Evolutionary conservation across 805 yeast genomes (phyloP), one percentile per base, ranked within the genome.

Genomic region (Ogataea nitratoaversa): DNA sequence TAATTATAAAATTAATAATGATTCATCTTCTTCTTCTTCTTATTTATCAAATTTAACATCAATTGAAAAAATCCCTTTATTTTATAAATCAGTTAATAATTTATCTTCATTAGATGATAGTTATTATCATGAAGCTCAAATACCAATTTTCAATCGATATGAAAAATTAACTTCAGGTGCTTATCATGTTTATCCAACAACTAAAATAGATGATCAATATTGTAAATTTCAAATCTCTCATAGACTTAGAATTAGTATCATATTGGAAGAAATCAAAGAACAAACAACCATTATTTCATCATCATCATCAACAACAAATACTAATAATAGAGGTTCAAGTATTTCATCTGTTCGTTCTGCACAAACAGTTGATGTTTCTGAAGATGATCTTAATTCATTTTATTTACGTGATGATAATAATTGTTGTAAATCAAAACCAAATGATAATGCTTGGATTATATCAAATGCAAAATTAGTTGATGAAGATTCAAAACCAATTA

Each of bases 151-250:
- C 9, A 36, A 37, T 22, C n/a, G 25, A 4, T 49, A 50, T 37
- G 19, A 29, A 8, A 40, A 35, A 19, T 24, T 24, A 13, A 34
- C 27, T 16, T 28, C 35, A 8, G 34, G 36, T 5, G n/a, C 14
- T 4, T 28, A 44, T 14, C 39, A 36, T 14, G 16, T 59, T 3
- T 50, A 45, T 19, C 63, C 63, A 3, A 40, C 57, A 1, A 52
- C 54, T 34, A 7, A 28, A 39, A 3, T 48, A 42, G 5, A 32
- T 33, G 27, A 40, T 42, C 14, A 36, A 37, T 9, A 38, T 5
- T 49, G 50, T 13, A 42, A 48, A 32, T 49, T 57, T 24, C 47
- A 46, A 34, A 47, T 57, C 28, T 28, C 42, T 1, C 66, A 62
- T 39, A 30, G 41, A 22, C 28, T 57, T n/a, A 49, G 37, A 32